Conservation (phyloP, 441 rosid genomes). For the Arabidopsis lyrata region DNA sequence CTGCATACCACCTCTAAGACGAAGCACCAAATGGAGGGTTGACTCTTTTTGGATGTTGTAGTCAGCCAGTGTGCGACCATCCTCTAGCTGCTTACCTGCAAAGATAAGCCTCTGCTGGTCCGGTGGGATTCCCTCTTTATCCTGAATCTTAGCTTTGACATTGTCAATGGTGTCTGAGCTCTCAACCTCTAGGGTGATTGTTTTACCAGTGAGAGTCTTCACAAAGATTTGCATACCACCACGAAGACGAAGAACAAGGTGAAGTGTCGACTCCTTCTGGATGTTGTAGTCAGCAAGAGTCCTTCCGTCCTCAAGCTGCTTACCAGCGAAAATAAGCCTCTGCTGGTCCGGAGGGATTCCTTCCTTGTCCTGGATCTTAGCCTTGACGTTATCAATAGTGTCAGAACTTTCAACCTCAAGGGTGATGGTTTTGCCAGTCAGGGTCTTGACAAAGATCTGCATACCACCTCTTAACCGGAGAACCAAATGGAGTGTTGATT, state of each 20-base stretch:
- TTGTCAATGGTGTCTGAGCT: slow-evolving; percentile 1
- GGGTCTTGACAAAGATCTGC: neutral
- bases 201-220: neutral
- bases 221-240: slow-evolving; percentile 4
- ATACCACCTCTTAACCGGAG: neutral
- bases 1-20: slow-evolving; percentile 46
- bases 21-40: slow-evolving; percentile 22
- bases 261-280: neutral
- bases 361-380: neutral
- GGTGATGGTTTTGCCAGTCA: neutral
- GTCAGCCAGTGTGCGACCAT: neutral
- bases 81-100: slow-evolving; percentile 6
- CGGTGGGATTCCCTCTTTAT: slow-evolving; percentile 9
- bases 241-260: neutral
- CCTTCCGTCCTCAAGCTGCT: neutral
- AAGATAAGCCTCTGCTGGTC: slow-evolving; percentile 6
- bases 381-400: neutral
- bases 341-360: neutral
- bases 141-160: slow-evolving; percentile 1
- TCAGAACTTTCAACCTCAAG: neutral
- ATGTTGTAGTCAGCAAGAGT: slow-evolving; percentile 3
- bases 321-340: neutral
- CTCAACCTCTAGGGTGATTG: neutral
- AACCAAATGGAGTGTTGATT: neutral
- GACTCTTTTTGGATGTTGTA: slow-evolving; percentile 4